Conservation (phyloP, 331 rosid species). For the Phaseolus coccineus region DNA sequence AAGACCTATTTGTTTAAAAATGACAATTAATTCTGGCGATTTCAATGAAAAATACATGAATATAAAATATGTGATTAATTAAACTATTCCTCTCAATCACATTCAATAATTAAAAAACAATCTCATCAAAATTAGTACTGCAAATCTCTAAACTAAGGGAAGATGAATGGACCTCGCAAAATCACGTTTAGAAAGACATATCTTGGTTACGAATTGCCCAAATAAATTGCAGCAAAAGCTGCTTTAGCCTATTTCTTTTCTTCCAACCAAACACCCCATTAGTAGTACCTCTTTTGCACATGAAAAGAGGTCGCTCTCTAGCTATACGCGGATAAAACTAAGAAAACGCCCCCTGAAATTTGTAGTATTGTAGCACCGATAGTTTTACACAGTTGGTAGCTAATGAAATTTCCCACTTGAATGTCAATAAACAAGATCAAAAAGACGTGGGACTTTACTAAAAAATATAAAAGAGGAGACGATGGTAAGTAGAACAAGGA, state of each 20-base stretch:
- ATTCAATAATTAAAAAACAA: background rate
- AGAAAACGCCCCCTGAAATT: conserved; percentile 2
- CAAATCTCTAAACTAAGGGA: no score
- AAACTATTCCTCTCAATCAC: background rate
- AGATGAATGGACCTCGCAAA: no score
- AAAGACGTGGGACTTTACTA: conserved; percentile 5
- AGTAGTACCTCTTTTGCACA: no score
- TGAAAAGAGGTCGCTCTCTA: no score
- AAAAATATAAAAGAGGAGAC: conserved; percentile 23
- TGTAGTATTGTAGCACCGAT: background rate
- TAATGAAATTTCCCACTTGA: conserved; percentile 16
- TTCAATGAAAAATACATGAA: background rate
- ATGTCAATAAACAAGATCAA: background rate
- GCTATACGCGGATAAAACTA: background rate
- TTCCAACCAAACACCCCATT: background rate
- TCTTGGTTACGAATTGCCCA: background rate
- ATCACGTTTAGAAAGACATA: no score
- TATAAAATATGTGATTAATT: background rate
- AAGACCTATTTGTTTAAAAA: background rate
- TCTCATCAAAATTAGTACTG: background rate
- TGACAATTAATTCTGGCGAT: background rate
- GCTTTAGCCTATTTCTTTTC: background rate
- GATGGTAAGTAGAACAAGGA: conserved; percentile 42
- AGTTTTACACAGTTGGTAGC: background rate
- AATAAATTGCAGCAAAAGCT: background rate